These are phyloP conservation scores for Pseudogymnoascus sp. DNA, from an alignment of 2,329 filamentous ascomycete species.

Conservation along the genomic window DNA sequence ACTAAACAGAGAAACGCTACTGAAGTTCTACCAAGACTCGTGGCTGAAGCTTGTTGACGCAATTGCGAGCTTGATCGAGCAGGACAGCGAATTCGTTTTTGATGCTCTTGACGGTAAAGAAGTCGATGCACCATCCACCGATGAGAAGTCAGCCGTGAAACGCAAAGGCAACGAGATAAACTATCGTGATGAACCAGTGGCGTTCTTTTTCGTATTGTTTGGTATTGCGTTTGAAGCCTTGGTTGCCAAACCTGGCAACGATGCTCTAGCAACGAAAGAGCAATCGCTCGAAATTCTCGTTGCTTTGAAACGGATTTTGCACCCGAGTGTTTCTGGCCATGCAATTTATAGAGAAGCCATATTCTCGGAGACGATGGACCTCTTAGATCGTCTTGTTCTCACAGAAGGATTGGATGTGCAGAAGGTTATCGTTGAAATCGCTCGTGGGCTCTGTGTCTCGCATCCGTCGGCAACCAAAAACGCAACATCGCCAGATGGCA, in stretches of 20 bases:
- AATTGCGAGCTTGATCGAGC: constrained; percentile 93
- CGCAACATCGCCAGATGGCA: constrained; percentile 58
- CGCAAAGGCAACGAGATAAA: constrained; percentile 77
- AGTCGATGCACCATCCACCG: constrained; percentile 34
- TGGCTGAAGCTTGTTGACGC: constrained; percentile 97
- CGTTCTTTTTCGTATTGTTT: constrained; percentile 98
- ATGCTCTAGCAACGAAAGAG: constrained; percentile 63
- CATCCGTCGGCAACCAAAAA: constrained; percentile 80
- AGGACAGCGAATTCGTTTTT: constrained; percentile 96
- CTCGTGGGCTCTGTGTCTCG: constrained; percentile 78
- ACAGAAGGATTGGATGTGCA: constrained; percentile 89
- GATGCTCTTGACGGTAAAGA: constrained; percentile 88
- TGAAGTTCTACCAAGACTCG: constrained; percentile 94
- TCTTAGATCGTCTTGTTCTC: constrained; percentile 84
- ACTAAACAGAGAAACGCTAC: constrained; percentile 83
- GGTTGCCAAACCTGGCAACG: constrained; percentile 66
- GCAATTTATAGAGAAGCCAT: constrained; percentile 94
- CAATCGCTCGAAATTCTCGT: constrained; percentile 84
- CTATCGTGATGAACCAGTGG: constrained; percentile 94
- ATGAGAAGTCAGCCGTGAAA: constrained; percentile 38
- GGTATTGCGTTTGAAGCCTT: constrained; percentile 94
- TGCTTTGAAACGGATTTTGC: constrained; percentile 89
- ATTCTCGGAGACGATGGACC: constrained; percentile 94
- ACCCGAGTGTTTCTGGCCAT: constrained; percentile 89
- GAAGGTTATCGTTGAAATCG: constrained; percentile 88